Conservation (phyloP, 306 rosid genomes). For the Casuarina equisetifolia region DNA sequence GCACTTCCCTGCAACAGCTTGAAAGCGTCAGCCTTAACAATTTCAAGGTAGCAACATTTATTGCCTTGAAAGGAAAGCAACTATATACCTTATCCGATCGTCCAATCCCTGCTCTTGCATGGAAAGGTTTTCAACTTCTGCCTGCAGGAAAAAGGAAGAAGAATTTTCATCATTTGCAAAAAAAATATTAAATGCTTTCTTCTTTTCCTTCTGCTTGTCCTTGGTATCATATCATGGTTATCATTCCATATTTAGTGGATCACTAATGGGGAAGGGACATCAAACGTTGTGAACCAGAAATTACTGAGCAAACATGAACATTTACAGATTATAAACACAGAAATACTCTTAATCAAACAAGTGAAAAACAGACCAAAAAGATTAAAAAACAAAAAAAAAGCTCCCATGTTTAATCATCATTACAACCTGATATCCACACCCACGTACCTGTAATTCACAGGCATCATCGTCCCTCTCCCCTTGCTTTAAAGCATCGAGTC, state of each 20-base stretch:
- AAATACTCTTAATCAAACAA: neutral
- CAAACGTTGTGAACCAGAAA: neutral
- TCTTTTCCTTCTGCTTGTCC: neutral
- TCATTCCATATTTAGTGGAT: neutral
- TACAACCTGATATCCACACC: slow-evolving; percentile 6
- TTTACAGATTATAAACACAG: neutral
- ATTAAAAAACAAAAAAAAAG: neutral
- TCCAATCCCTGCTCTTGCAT: slow-evolving; percentile 75
- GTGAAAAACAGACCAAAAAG: neutral
- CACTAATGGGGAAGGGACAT: neutral
- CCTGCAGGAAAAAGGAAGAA: slow-evolving; percentile 63
- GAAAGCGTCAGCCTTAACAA: slow-evolving; percentile 29
- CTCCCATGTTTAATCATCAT: neutral
- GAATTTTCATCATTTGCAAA: slow-evolving; percentile 21
- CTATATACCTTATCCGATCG: slow-evolving; percentile 75
- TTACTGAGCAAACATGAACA: neutral
- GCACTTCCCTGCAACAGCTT: slow-evolving; percentile 69
- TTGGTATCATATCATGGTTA: neutral
- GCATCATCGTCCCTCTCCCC: slow-evolving; percentile 72
- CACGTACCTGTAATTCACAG: slow-evolving; percentile 65
- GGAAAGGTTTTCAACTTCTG: slow-evolving; percentile 74
- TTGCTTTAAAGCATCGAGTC: slow-evolving; percentile 65
- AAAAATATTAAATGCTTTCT: slow-evolving; percentile 11
- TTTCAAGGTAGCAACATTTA: slow-evolving; percentile 18
- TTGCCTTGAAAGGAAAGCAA: slow-evolving; percentile 30